Conservation (phyloP, 805 yeast species). For the Sugiyamaella smithiae region DNA sequence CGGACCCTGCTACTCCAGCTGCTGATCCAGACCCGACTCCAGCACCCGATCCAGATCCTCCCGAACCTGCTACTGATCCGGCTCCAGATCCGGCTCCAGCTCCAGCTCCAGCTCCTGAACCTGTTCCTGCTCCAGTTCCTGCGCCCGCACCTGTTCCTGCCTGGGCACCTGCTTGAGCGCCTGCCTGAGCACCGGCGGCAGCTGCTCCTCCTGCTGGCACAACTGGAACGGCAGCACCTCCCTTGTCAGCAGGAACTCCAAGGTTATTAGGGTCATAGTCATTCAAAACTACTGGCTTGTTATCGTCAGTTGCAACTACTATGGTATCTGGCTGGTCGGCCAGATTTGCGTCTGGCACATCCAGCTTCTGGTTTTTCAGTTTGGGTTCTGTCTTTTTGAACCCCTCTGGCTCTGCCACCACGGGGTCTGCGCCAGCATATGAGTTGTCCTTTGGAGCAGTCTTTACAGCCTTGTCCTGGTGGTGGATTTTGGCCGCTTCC, state of each 20-base stretch:
- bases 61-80: not conserved
- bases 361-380: conserved; percentile 21
- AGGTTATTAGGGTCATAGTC: conserved; percentile 37
- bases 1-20: not conserved
- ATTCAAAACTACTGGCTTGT: conserved; percentile 34
- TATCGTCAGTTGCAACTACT: conserved; percentile 21
- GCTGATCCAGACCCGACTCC: not conserved
- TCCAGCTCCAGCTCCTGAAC: not conserved
- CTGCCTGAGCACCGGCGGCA: not conserved
- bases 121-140: not conserved
- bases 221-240: conserved; percentile 9
- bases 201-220: not conserved
- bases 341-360: conserved; percentile 23
- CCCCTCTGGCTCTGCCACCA: conserved; percentile 28
- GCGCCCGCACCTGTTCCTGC: conserved; percentile 1
- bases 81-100: not conserved
- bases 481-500: conserved; percentile 25
- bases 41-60: not conserved
- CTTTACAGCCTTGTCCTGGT: conserved; percentile 32
- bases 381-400: conserved; percentile 30
- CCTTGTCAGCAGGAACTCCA: conserved; percentile 32
- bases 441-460: conserved; percentile 36
- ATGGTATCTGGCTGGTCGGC: conserved; percentile 15
- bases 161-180: not conserved
- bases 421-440: conserved; percentile 19